phyloP scores from a whole-genome alignment of 805 yeast genomes.

The baker's yeast (Saccharomyces cerevisiae) region DNA sequence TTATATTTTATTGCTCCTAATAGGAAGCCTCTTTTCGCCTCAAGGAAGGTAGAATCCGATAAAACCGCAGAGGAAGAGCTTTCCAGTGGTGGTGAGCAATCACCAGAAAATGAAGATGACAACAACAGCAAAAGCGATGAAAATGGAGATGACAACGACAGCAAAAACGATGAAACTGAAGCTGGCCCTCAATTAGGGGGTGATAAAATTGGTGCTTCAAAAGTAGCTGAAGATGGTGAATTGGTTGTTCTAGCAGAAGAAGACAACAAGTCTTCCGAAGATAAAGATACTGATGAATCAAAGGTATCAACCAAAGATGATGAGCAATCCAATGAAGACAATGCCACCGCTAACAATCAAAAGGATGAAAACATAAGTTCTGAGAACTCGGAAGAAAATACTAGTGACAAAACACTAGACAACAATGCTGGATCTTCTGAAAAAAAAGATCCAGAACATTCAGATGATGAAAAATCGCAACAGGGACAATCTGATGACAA shows the following conservation, averaged over 20 bases:
- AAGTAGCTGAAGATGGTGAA: constrained; percentile 2
- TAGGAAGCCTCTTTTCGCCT: not conserved
- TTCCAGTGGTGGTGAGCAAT: not conserved
- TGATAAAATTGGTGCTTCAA: constrained; percentile 3
- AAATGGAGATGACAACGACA: not conserved
- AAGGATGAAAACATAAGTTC: not conserved
- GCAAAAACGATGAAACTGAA: not conserved
- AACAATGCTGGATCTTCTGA: not conserved
- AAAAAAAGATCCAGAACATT: not conserved
- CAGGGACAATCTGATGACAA: not conserved
- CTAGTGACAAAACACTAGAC: not conserved
- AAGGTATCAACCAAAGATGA: not conserved
- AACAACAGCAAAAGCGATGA: not conserved
- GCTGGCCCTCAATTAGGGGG: constrained; percentile 1
- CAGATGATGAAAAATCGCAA: not conserved
- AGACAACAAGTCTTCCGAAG: not conserved
- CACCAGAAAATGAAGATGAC: not conserved
- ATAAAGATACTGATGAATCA: not conserved
- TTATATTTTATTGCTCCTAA: constrained; percentile 5
- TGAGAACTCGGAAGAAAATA: not conserved
- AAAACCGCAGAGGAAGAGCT: constrained; percentile 2
- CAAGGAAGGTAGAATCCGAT: not conserved
- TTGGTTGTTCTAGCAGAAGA: not conserved
- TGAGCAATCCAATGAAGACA: not conserved
- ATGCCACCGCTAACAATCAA: not conserved